Base-by-base conservation (phyloP, 176 grass and related monocot species). In the Elaeis guineensis region DNA sequence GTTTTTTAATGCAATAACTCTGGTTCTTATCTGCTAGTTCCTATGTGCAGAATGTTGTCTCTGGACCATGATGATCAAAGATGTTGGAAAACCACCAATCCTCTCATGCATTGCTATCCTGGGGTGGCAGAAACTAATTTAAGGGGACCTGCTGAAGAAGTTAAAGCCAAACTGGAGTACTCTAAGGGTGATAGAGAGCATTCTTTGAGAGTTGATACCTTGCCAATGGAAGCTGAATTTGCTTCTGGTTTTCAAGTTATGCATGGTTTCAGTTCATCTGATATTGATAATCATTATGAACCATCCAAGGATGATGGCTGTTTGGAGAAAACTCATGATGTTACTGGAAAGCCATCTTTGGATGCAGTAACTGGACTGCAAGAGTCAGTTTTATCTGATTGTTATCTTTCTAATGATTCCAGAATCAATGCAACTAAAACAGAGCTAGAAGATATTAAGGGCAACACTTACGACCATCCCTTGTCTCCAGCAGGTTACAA, bases 231-330 rank as follows among this genome's bases (percentile, higher is more conserved):
- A 51, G 70, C 50, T 61, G 25, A 15, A 61, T 72, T 25, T 63
- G 72, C 51, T 57, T 65, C 32, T 65, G 58, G 5, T 62, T 50
- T 11, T 70, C 20, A 29, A 28, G 24, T 28, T 54, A 58, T 22
- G 50, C 6, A 21, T 19, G 50, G 14, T 19, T 71, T 52, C 55
- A 72, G 60, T 59, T 58, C 63, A 73, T 73, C 73, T 69, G 70
- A 79, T 77, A 64, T 72, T 60, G 78, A 72, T 69, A 55, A 19
- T 18, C 55, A 57, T 85, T 85, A 78, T 75, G 69, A 64, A 80
- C 72, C 69, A 80, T 95, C 75, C 22, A 55, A 66, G 23, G 68
- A 85, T 60, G 65, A 75, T 52, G 19, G 29, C 22, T 67, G 52
- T 77, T 85, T 82, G 63, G 79, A 89, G 69, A 76, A 69, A 73